Evolutionary conservation across 2,329 filamentous ascomycete genomes (phyloP), one percentile per base, ranked within the genome.

Genomic region (Fusarium dimerum): DNA sequence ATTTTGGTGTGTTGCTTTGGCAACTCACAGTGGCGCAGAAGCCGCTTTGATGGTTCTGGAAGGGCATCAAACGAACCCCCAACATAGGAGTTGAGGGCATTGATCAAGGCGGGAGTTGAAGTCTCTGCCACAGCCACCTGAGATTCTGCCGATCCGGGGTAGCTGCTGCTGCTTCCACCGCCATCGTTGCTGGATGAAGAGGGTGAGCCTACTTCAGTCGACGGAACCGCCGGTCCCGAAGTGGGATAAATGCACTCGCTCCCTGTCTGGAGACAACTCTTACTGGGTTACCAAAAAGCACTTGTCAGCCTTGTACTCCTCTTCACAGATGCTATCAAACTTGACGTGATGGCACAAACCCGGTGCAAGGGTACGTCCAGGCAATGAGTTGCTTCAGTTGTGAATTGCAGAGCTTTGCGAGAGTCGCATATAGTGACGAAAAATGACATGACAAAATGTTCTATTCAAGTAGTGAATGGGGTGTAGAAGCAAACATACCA

Each of bases 191-290:
- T 56, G 49, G 57, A 48, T 32, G 57, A 59, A 10, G 51, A 60
- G 8, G 59, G 59, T 44, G 60, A 49, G 32, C 49, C 56, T 18
- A 51, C 54, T 48, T 66, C 61, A 63, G 56, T 66, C 51, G 62
- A 64, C n/a, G 57, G 55, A 17, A 65, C 34, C 17, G 55, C 40
- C 41, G 65, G 62, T 34, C 65, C 62, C 45, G 64, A 54, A 46
- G 59, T 55, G n/a, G 66, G 66, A 55, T 71, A 72, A 43, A 68
- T 69, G 65, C 75, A 77, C 56, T 73, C 73, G 62, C 68, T 73
- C 52, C 76, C 76, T 50, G 70, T 73, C 49, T 75, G 74, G 56
- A 77, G 71, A 58, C 75, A 78, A 54, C 73, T 76, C 52, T 74
- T 76, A 56, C 75, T 77, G 53, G 49, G 32, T 66, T 57, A 54